Conservation (phyloP, 306 rosid genomes). For the Castanopsis chinensis region DNA sequence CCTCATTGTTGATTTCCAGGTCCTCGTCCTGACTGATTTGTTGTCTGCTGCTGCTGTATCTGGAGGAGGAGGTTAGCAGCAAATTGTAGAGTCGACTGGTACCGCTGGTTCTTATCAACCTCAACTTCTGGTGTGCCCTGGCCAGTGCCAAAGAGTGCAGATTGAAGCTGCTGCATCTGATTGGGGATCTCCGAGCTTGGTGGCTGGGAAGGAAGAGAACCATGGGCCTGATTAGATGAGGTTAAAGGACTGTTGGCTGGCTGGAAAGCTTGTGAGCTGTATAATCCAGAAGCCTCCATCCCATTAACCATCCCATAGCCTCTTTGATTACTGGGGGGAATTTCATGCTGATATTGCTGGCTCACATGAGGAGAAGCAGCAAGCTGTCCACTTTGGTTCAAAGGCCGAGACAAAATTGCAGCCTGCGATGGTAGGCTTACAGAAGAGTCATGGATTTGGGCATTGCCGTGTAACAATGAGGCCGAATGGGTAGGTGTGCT, state of each 20-base stretch:
- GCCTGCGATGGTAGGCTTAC: conserved; percentile 49
- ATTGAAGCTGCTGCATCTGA: conserved; percentile 66
- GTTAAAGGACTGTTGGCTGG: conserved; percentile 48
- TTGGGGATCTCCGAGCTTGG: conserved; percentile 57
- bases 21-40: conserved; percentile 56
- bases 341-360: conserved; percentile 60
- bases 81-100: conserved; percentile 83
- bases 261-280: conserved; percentile 56
- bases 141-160: conserved; percentile 54
- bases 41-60: conserved; percentile 74
- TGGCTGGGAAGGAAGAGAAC: conserved; percentile 51
- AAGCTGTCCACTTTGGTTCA: conserved; percentile 58
- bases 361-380: conserved; percentile 43
- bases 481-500: conserved; percentile 47
- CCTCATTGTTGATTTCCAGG: conserved; percentile 85
- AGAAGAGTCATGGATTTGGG: conserved; percentile 58
- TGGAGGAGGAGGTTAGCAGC: conserved; percentile 95
- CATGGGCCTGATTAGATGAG: conserved; percentile 51
- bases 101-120: conserved; percentile 84
- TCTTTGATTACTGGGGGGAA: conserved; percentile 48
- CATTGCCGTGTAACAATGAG: conserved; percentile 49
- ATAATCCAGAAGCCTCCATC: conserved; percentile 55
- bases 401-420: conserved; percentile 56
- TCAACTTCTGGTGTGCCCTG: conserved; percentile 76
- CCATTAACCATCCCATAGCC: conserved; percentile 58